Conservation (phyloP, 2,329 filamentous ascomycete genomes). For the Ophiocordyceps camponoti-floridani region DNA sequence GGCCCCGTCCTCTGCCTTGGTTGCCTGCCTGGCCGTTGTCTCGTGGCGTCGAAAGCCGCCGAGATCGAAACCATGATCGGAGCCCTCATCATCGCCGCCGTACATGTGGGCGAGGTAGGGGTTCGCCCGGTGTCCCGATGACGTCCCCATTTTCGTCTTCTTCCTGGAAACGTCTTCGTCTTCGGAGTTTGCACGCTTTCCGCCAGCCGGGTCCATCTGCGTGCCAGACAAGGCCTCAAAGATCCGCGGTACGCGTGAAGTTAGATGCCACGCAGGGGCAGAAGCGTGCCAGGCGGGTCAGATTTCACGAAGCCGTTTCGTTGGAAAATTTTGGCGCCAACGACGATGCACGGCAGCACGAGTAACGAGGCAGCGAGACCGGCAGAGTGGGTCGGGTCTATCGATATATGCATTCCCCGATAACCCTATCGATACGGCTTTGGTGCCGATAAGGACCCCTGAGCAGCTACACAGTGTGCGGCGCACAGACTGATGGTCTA, state of each 20-base stretch:
- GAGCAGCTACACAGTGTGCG: slow-evolving; percentile 1
- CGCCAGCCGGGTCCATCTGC: slow-evolving; percentile 4
- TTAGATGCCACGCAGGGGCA: neutral
- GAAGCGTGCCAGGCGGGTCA: neutral
- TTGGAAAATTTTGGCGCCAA: slow-evolving; percentile 10
- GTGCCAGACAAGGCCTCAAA: neutral
- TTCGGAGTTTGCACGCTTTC: slow-evolving; percentile 28
- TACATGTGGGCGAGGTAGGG: slow-evolving; percentile 88
- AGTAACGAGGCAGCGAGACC: slow-evolving; percentile 10
- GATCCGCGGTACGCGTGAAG: too few relatives aligned
- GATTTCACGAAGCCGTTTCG: neutral
- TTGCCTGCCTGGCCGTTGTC: slow-evolving; percentile 62
- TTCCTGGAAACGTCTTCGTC: slow-evolving; percentile 22
- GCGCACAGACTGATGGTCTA: neutral
- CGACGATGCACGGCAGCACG: neutral
- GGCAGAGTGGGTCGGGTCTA: neutral
- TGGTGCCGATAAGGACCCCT: slow-evolving; percentile 14
- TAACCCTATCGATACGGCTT: too few relatives aligned
- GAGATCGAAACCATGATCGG: slow-evolving; percentile 24
- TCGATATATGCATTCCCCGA: too few relatives aligned
- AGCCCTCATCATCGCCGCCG: slow-evolving; percentile 33
- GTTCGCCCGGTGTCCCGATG: slow-evolving; percentile 34
- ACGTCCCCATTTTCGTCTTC: slow-evolving; percentile 22
- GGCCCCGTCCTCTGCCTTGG: slow-evolving; percentile 59
- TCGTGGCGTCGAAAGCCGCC: slow-evolving; percentile 56